Percentiles rank a stretch among this genome's conserved stretches.
These are phyloP conservation scores for Babjeviella inositovora DNA, from an alignment of 805 yeast species.

Conservation along the genomic window DNA sequence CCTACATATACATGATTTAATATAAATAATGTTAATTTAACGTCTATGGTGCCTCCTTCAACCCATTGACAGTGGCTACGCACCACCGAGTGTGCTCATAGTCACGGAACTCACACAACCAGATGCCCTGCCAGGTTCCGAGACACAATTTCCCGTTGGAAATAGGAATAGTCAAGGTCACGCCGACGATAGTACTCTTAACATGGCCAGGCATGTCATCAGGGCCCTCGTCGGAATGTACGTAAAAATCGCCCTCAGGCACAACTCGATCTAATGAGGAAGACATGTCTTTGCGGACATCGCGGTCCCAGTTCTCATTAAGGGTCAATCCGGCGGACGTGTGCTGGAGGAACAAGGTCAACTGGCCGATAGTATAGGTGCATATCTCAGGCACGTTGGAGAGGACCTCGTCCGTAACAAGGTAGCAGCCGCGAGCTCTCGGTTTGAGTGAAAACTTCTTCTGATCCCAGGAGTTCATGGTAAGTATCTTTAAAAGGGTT, in stretches of 20 bases:
- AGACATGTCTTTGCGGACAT: constrained; percentile 57
- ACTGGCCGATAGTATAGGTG: constrained; percentile 41
- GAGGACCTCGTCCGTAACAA: constrained; percentile 53
- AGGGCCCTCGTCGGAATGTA: constrained; percentile 63
- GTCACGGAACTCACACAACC: constrained; percentile 58
- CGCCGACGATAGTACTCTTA: constrained; percentile 48
- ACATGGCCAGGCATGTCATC: constrained; percentile 83
- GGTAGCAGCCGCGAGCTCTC: constrained; percentile 50
- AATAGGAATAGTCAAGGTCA: constrained; percentile 51
- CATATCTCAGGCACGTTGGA: constrained; percentile 40
- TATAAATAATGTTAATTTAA: constrained; percentile 1
- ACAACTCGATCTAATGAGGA: constrained; percentile 45
- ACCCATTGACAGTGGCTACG: constrained; percentile 63
- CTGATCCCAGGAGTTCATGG: constrained; percentile 58
- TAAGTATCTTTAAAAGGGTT: no score
- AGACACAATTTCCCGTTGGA: constrained; percentile 47
- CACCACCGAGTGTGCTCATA: constrained; percentile 47
- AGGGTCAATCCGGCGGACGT: constrained; percentile 67
- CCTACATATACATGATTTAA: no score
- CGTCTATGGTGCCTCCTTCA: constrained; percentile 9
- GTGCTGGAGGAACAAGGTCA: constrained; percentile 60
- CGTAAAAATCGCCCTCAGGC: constrained; percentile 46
- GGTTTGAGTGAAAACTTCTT: constrained; percentile 34
- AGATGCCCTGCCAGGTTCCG: constrained; percentile 83
- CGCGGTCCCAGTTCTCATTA: constrained; percentile 72